These are phyloP conservation scores for Neckera pumila DNA, from an alignment of 225 moss, liverwort and hornwort genomes.

Conservation along the genomic window DNA sequence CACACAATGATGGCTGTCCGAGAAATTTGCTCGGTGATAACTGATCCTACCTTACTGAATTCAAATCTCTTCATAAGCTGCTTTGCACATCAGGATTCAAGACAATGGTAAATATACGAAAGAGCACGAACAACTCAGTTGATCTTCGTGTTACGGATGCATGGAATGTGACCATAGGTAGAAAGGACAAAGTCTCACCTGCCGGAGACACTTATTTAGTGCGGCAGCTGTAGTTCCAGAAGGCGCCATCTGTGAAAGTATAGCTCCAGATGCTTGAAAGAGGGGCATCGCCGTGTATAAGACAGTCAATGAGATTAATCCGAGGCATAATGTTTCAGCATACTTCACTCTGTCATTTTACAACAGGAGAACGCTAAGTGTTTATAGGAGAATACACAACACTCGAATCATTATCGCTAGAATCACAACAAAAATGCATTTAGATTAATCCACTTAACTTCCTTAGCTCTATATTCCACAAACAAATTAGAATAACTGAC, in stretches of 20 bases:
- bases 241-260: constrained; percentile 82
- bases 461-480: not conserved
- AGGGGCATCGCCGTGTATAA: constrained; percentile 70
- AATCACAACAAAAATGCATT: not conserved
- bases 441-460: not conserved
- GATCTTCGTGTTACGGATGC: not conserved
- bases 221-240: constrained; percentile 71
- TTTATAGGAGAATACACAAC: not conserved
- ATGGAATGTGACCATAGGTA: not conserved
- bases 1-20: not conserved
- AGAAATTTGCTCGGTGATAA: not conserved
- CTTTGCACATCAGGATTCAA: not conserved
- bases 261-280: constrained; percentile 79
- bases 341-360: constrained; percentile 52
- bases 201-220: constrained; percentile 79
- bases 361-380: not conserved
- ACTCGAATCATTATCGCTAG: not conserved
- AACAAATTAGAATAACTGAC: not conserved
- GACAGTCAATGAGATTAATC: constrained; percentile 60
- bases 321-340: constrained; percentile 86
- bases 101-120: not conserved
- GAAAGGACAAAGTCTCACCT: constrained; percentile 22
- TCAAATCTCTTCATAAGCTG: not conserved
- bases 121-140: not conserved
- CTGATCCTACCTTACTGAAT: not conserved